Evolutionary conservation across 225 moss, liverwort and hornwort species (phyloP).

Genomic region (Polytrichum commune): DNA sequence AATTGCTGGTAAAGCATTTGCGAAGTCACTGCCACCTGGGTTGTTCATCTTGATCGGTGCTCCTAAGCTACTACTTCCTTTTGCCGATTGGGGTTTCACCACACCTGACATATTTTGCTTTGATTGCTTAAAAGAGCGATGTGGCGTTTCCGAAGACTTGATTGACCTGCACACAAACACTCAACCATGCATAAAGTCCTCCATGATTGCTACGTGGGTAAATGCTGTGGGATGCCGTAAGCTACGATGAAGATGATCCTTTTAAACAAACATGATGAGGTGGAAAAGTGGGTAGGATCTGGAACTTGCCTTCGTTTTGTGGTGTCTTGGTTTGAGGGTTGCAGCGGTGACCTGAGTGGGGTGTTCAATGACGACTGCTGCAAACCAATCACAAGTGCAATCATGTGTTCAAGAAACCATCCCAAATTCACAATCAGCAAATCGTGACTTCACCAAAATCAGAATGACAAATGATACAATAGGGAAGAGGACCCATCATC

Average conservation of each 20-base stretch:
- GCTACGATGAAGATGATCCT: too few species aligned
- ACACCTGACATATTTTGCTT: slow-evolving; percentile 27
- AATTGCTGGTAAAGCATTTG: slow-evolving; percentile 27
- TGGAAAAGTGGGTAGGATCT: not conserved
- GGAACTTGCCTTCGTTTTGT: slow-evolving; percentile 40
- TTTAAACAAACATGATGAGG: too few species aligned
- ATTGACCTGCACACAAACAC: slow-evolving; percentile 30
- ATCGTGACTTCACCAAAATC: too few species aligned
- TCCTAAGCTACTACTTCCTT: slow-evolving; percentile 4
- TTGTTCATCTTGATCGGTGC: slow-evolving; percentile 15
- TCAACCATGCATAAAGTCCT: not conserved
- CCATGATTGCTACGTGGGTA: too few species aligned
- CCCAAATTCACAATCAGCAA: too few species aligned
- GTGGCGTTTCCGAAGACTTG: slow-evolving; percentile 35
- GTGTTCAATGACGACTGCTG: slow-evolving; percentile 33
- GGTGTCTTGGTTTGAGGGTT: slow-evolving; percentile 41
- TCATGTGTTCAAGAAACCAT: too few species aligned
- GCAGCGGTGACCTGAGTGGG: slow-evolving; percentile 35
- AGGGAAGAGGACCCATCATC: too few species aligned
- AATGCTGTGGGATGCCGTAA: too few species aligned
- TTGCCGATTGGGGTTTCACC: slow-evolving; percentile 23
- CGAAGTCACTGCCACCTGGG: slow-evolving; percentile 12
- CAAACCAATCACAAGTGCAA: not conserved
- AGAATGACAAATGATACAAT: too few species aligned
- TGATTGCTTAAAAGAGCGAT: slow-evolving; percentile 34